Conservation (phyloP, 2,329 filamentous ascomycete genomes). For the Neospermospora avenae region DNA sequence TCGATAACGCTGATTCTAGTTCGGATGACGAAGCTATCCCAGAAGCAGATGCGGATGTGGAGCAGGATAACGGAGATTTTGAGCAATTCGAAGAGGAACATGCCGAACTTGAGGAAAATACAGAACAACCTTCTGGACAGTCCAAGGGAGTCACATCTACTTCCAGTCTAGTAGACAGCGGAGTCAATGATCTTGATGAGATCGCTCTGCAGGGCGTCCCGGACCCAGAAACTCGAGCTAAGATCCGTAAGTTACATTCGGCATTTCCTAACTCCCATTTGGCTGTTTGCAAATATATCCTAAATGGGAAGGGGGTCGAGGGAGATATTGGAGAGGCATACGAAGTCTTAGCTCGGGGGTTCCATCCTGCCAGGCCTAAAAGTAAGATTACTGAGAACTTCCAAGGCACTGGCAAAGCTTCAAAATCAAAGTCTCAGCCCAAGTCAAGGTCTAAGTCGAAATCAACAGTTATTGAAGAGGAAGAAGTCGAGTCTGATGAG, state of each 20-base stretch:
- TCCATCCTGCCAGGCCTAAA: constrained; percentile 27
- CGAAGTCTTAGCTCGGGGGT: constrained; percentile 31
- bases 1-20: constrained; percentile 15
- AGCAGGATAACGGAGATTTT: constrained; percentile 1
- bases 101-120: not conserved
- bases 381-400: constrained; percentile 24
- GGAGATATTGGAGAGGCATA: constrained; percentile 32
- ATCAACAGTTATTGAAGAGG: constrained; percentile 9
- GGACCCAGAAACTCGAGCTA: constrained; percentile 21
- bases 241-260: constrained; percentile 31
- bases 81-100: constrained; percentile 7
- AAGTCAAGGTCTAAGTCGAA: constrained; percentile 14
- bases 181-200: constrained; percentile 8
- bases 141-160: not conserved
- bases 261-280: constrained; percentile 33
- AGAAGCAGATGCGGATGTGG: not conserved
- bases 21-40: constrained; percentile 22
- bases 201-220: constrained; percentile 20
- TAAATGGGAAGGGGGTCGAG: constrained; percentile 27
- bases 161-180: not conserved
- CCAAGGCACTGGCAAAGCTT: constrained; percentile 7
- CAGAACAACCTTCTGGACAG: not conserved
- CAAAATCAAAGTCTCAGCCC: constrained; percentile 12
- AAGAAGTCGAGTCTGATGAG: constrained; percentile 19
- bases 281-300: constrained; percentile 31